Evolutionary conservation across 169 alveolate genomes (phyloP).

Genomic region (Plasmodium malariae): DNA sequence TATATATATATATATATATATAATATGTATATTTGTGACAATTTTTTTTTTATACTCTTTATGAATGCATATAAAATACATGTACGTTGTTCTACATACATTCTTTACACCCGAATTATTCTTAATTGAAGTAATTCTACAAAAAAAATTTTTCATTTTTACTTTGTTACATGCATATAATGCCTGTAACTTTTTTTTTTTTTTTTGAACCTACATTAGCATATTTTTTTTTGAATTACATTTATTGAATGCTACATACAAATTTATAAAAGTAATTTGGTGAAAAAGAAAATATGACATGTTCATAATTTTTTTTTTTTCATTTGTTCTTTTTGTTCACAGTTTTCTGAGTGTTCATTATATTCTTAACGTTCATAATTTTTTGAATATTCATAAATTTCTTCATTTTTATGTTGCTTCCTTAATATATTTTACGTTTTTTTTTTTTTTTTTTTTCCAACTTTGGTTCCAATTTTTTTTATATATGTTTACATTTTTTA

Average conservation of each 20-base stretch:
- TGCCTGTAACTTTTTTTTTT: background rate
- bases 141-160: background rate
- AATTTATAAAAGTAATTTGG: no score
- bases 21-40: background rate
- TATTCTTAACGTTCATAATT: background rate
- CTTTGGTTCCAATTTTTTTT: no score
- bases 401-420: no score
- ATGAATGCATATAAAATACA: background rate
- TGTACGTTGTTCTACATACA: background rate
- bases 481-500: no score
- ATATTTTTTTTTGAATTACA: background rate
- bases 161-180: background rate
- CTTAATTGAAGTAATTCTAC: background rate
- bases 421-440: no score
- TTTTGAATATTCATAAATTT: background rate
- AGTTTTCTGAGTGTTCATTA: background rate
- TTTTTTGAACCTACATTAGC: background rate
- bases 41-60: background rate
- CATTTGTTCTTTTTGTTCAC: slow-evolving; percentile 9
- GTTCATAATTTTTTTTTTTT: background rate
- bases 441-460: no score
- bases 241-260: no score
- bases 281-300: no score
- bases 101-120: background rate
- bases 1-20: background rate